Evolutionary conservation across 2,329 filamentous ascomycete genomes (phyloP).

Genomic region (Emmonsiellopsis sp.): DNA sequence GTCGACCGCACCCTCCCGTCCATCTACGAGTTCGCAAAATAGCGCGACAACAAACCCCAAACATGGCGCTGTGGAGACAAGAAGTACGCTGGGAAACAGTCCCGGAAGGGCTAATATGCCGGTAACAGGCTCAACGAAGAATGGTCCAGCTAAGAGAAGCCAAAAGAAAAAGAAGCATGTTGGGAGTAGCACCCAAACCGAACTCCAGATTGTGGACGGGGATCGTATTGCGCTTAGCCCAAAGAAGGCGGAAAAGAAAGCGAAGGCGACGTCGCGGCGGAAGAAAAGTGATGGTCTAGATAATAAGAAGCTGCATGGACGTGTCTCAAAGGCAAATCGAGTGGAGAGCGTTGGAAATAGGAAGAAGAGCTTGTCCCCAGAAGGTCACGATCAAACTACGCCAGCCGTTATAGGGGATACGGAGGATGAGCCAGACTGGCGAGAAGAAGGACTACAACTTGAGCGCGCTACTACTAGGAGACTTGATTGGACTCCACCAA

Average conservation of each 20-base stretch:
- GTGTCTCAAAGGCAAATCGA: conserved; percentile 22
- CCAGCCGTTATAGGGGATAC: neutral
- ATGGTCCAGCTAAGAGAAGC: conserved; percentile 4
- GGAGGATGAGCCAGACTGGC: neutral
- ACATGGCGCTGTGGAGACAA: neutral
- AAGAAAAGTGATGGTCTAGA: conserved; percentile 18
- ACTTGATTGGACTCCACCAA: conserved; percentile 60
- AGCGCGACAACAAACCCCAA: neutral
- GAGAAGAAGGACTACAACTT: conserved; percentile 14
- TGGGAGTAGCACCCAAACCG: neutral
- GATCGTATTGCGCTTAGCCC: conserved; percentile 6
- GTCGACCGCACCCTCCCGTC: neutral
- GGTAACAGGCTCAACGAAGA: neutral
- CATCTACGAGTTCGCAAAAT: neutral
- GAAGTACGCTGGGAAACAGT: neutral
- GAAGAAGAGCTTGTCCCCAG: neutral
- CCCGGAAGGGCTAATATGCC: neutral
- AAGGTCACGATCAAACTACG: neutral
- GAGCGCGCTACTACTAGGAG: conserved; percentile 47
- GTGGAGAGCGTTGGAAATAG: neutral
- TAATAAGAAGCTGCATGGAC: conserved; percentile 28
- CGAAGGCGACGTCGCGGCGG: conserved; percentile 18
- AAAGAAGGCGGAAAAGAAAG: conserved; percentile 14
- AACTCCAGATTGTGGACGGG: neutral
- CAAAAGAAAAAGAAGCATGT: neutral